A percentile compares a stretch with the other conserved stretches of the same genome.
phyloP scores from a whole-genome alignment of 257 asterid genomes.

The Scutellaria barbata region DNA sequence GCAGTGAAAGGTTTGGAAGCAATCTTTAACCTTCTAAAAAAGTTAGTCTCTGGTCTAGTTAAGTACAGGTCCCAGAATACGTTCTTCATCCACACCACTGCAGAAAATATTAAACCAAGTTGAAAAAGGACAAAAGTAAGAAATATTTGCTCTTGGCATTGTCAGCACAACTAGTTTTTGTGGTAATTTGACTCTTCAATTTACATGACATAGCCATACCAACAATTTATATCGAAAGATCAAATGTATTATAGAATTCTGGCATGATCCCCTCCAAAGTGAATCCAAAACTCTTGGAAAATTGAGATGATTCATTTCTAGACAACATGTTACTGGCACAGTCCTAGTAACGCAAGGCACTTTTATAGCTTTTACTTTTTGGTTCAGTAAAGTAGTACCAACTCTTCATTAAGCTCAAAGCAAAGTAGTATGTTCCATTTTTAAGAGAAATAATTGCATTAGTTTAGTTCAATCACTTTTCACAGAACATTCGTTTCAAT shows the following conservation, averaged over 20 bases:
- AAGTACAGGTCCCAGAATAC: slow-evolving; percentile 13
- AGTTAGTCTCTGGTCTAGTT: not conserved
- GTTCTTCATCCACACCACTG: slow-evolving; percentile 4
- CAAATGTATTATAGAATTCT: not conserved
- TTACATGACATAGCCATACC: not conserved
- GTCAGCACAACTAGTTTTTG: not conserved
- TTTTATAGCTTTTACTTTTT: not conserved
- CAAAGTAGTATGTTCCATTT: not conserved
- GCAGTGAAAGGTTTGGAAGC: slow-evolving; percentile 69
- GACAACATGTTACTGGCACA: slow-evolving; percentile 15
- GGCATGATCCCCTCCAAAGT: slow-evolving; percentile 9
- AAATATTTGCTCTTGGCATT: slow-evolving; percentile 17
- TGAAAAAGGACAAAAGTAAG: not conserved
- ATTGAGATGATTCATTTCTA: slow-evolving; percentile 26
- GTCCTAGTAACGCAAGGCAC: not conserved
- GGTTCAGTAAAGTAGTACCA: slow-evolving; percentile 4
- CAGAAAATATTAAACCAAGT: not conserved
- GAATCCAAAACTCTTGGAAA: slow-evolving; percentile 16
- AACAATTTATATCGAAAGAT: not conserved
- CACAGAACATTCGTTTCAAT: not conserved
- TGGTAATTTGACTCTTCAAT: no score
- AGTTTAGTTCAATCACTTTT: not conserved
- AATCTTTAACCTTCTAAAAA: slow-evolving; percentile 25
- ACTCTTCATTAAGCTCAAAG: not conserved
- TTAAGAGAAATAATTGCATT: slow-evolving; percentile 10